These are phyloP conservation scores for Boletus coccyginus DNA, from an alignment of 768 basidiomycete species.

Conservation along the genomic window DNA sequence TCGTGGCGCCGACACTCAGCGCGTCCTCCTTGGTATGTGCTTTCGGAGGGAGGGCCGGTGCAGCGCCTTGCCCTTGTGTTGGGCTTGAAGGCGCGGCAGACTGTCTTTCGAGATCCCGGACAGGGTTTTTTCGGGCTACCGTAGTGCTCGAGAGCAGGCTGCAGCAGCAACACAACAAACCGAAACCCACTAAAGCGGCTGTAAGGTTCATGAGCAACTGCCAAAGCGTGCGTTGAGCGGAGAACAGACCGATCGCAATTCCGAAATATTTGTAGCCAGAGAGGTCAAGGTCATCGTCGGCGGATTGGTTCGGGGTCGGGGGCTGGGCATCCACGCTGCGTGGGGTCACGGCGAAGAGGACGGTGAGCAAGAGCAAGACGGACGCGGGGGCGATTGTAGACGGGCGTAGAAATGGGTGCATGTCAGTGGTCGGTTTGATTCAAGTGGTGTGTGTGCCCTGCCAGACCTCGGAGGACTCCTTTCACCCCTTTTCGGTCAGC, in stretches of 20 bases:
- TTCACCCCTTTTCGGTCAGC: neutral
- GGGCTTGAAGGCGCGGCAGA: neutral
- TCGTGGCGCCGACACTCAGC: too few species aligned
- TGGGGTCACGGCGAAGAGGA: neutral
- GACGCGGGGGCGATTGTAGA: neutral
- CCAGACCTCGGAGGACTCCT: neutral
- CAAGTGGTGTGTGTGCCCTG: neutral
- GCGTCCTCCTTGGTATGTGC: neutral
- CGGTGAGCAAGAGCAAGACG: neutral
- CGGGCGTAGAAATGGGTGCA: neutral
- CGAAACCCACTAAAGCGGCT: neutral
- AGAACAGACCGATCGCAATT: neutral
- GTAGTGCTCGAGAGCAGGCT: rapidly evolving
- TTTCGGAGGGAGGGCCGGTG: neutral
- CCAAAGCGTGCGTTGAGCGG: neutral
- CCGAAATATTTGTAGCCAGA: rapidly evolving
- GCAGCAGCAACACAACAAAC: neutral
- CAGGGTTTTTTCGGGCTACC: neutral
- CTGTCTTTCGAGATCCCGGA: neutral
- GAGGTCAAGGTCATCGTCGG: rapidly evolving
- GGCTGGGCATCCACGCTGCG: neutral
- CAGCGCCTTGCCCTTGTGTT: neutral
- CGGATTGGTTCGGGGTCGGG: neutral
- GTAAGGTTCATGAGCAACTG: neutral
- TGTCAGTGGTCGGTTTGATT: neutral